A percentile compares a stretch with the other conserved stretches of the same genome.
phyloP scores from a whole-genome alignment of 805 yeast species.

The Candida boleticola region DNA sequence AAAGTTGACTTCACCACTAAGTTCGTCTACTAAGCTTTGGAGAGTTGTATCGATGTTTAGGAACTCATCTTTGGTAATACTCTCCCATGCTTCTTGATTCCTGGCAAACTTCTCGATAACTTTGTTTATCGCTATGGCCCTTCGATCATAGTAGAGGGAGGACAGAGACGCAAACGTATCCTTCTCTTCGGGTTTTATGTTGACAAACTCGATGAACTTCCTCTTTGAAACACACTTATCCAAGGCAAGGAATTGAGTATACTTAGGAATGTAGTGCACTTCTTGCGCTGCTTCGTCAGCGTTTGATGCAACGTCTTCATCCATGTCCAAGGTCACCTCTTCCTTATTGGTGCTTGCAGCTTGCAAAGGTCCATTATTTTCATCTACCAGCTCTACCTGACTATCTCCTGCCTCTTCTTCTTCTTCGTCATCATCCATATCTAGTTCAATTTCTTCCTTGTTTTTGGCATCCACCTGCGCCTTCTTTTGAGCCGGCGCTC shows the following conservation, averaged over 20 bases:
- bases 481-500: not conserved
- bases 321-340: constrained; percentile 34
- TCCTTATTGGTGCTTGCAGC: constrained; percentile 14
- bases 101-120: constrained; percentile 29
- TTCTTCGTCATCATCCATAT: constrained; percentile 15
- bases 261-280: not conserved
- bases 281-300: constrained; percentile 9
- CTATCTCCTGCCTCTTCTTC: constrained; percentile 9
- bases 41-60: constrained; percentile 10
- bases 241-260: constrained; percentile 66
- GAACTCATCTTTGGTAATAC: constrained; percentile 13
- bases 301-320: constrained; percentile 11
- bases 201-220: constrained; percentile 51
- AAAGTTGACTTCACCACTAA: constrained; percentile 16
- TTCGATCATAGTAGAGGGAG: constrained; percentile 26
- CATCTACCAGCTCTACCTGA: constrained; percentile 2
- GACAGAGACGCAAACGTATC: constrained; percentile 13
- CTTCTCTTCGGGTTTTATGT: constrained; percentile 29
- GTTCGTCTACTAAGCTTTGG: constrained; percentile 16
- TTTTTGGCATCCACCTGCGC: constrained; percentile 7
- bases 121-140: constrained; percentile 32
- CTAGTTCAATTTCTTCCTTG: constrained; percentile 17
- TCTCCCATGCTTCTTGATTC: constrained; percentile 12
- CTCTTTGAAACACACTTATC: constrained; percentile 80
- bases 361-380: not conserved